A percentile compares a stretch with the other conserved stretches of the same genome.
phyloP scores from a whole-genome alignment of 75 land plant genomes.

The Chamaecyparis obtusa region DNA sequence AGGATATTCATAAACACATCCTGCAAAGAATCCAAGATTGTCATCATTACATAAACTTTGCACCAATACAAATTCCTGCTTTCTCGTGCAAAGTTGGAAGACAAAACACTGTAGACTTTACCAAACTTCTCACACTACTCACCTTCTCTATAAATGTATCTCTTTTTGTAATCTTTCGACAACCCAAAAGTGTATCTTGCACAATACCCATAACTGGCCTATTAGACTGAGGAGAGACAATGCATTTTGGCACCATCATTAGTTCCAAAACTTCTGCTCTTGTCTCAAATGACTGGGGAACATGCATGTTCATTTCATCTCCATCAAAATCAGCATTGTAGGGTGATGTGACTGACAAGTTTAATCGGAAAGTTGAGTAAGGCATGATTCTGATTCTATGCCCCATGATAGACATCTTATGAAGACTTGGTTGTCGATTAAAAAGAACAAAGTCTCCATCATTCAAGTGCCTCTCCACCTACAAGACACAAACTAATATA shows the following conservation, averaged over 20 bases:
- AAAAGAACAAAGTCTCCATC: constrained; percentile 99
- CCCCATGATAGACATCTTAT: constrained; percentile 99
- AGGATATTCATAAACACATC: constrained; percentile 97
- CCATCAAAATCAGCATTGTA: constrained; percentile 99
- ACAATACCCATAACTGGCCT: constrained; percentile 99
- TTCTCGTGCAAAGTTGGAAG: not conserved
- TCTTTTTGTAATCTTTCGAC: constrained; percentile 95
- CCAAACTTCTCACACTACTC: not conserved
- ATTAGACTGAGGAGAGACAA: constrained; percentile 98
- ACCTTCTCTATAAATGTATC: constrained; percentile 98
- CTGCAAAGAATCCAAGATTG: constrained; percentile 34
- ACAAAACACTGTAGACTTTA: not conserved
- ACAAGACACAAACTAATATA: constrained; percentile 10
- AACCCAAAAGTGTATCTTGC: constrained; percentile 92
- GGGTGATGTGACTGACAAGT: constrained; percentile 95
- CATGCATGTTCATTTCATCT: constrained; percentile 99
- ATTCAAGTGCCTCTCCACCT: constrained; percentile 95
- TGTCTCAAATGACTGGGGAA: constrained; percentile 98
- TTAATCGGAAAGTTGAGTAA: constrained; percentile 93
- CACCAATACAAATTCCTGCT: not conserved
- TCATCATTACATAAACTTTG: not conserved
- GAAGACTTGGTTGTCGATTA: constrained; percentile 96
- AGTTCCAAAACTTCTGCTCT: constrained; percentile 96
- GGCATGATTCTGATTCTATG: constrained; percentile 98
- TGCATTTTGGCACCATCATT: constrained; percentile 99